Evolutionary conservation across 164 flowering plant genomes (phyloP).

Genomic region (Magnolia kwangsiensis): DNA sequence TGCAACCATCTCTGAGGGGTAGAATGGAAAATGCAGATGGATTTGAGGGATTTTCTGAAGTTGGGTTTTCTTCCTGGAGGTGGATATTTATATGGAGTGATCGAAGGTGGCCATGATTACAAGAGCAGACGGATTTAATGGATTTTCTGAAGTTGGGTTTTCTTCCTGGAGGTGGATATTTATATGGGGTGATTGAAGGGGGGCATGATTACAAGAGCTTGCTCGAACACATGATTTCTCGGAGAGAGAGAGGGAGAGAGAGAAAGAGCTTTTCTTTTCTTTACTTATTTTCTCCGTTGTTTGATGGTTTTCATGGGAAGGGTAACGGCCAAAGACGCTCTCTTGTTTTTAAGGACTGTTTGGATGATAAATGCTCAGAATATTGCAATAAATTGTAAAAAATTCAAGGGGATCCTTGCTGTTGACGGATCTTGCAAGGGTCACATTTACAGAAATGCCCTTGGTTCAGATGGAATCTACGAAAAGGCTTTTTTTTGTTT

Average conservation of each 20-base stretch:
- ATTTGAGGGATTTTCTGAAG: not conserved
- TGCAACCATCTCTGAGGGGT: constrained; percentile 7
- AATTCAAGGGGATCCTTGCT: not conserved
- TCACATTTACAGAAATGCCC: not conserved
- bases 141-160: too few relatives aligned
- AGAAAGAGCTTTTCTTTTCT: not conserved
- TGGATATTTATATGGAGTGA: not conserved
- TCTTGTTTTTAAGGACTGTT: not conserved
- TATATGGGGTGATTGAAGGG: constrained; percentile 1
- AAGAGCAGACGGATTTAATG: not conserved
- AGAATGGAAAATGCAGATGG: not conserved
- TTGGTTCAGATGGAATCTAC: not conserved
- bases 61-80: not conserved
- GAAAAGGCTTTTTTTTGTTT: too few relatives aligned
- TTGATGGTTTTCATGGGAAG: not conserved
- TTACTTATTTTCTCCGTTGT: not conserved
- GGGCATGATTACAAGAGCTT: constrained; percentile 9
- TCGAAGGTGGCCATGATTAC: constrained; percentile 4
- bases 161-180: not conserved
- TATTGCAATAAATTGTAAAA: not conserved
- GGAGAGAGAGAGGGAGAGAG: not conserved
- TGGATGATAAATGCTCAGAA: constrained; percentile 1
- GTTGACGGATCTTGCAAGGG: not conserved
- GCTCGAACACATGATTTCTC: constrained; percentile 14
- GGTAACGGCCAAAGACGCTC: not conserved